Conservation (phyloP, 192 early-diverging fungal species). For the Neocallimastix lanati region DNA sequence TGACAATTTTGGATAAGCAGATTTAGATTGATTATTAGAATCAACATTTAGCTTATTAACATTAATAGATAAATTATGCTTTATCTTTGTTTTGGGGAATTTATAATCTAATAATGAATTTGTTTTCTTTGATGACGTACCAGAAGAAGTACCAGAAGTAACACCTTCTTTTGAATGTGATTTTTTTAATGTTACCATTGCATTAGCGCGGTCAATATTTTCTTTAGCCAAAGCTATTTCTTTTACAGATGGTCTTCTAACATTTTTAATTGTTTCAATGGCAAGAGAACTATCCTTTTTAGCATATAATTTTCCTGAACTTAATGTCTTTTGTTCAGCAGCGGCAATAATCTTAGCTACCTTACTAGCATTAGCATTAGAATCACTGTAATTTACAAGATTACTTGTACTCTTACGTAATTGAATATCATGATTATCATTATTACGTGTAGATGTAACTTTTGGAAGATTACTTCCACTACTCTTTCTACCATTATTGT, state of each 20-base stretch:
- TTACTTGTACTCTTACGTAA: neutral
- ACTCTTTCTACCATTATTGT: neutral
- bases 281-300: neutral
- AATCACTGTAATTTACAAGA: neutral
- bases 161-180: neutral
- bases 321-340: neutral
- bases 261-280: neutral
- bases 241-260: neutral
- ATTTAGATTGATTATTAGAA: neutral
- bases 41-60: neutral
- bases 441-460: neutral
- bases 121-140: neutral
- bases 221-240: neutral
- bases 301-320: neutral
- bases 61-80: neutral
- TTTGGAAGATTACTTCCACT: neutral
- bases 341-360: neutral
- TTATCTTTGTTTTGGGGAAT: neutral
- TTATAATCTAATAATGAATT: neutral
- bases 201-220: neutral
- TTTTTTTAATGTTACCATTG: neutral
- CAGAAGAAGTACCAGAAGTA: too few species aligned
- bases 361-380: neutral
- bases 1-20: neutral
- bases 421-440: neutral